Base-by-base conservation (phyloP, 2,329 filamentous ascomycete genomes). In the Helminthosporium solani region DNA sequence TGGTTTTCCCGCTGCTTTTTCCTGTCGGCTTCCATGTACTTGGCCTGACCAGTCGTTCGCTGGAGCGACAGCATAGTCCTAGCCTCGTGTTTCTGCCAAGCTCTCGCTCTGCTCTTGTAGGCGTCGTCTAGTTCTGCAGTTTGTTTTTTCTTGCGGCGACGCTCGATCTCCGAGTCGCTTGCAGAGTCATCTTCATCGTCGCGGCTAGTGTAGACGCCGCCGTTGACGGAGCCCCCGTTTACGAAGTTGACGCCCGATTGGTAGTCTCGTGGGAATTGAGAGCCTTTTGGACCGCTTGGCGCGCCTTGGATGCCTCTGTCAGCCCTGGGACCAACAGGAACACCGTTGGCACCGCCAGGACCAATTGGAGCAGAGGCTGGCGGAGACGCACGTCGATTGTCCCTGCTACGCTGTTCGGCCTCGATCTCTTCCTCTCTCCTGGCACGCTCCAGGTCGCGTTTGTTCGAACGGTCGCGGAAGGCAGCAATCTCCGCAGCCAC, bases 401-500 rank as follows among this genome's bases (percentile, higher is more conserved):
- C 90, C 14, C 89, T 81, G 56, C 84, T 82, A 34, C 90, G 81
- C 68, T 97, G 91, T 68, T 85, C 79, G 46, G 88, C 87, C 66
- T 97, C 94, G 57, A 96, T 83, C 66, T 97, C 92, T 67, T 99
- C 94, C 70, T 99, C 94, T 35, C 86, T 80, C 63, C 85, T 85
- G 28, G 96, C 74, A 3, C 94, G 87, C 70, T 99, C 94, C 63
- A 95, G 75, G 64, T 99, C 94, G 31, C 92, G 81, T 50, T 87
- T 84, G 49, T 85, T 96, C 58, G 92, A 96, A 16, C 92, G 82
- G 56, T 99, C 94, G 54, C 94, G 82, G 75, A 99, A 99, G 0
- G 91, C 88, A 0, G 90, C 85, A 61, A 99, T 99, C 68, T 99
- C 95, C 46, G 86, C 86, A 0, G 94, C 89, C 14, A 99, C 94